These are phyloP conservation scores for Chaetomium strumarium DNA, from an alignment of 2,329 filamentous ascomycete species.

Conservation along the genomic window DNA sequence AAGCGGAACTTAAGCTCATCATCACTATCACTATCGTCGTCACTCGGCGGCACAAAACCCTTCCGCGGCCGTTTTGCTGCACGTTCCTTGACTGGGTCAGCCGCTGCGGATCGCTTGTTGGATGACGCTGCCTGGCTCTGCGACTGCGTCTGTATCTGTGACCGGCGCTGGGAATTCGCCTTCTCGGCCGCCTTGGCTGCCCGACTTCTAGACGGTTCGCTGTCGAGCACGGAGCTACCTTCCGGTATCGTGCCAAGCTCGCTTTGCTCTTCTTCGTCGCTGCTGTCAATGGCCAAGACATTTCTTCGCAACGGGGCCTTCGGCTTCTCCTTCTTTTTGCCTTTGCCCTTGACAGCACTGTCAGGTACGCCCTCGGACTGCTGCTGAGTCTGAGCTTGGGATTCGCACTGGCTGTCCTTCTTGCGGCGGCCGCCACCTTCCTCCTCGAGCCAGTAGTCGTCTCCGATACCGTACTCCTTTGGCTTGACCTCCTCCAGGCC, in stretches of 20 bases:
- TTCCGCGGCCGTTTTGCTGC: slow-evolving; percentile 32
- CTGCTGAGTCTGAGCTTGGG: slow-evolving; percentile 15
- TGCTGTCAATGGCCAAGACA: slow-evolving; percentile 32
- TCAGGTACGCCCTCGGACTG: not conserved
- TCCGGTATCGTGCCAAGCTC: slow-evolving; percentile 12
- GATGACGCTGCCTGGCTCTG: slow-evolving; percentile 21
- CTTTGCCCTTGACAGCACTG: slow-evolving; percentile 24
- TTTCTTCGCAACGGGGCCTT: slow-evolving; percentile 14
- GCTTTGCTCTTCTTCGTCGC: slow-evolving; percentile 29
- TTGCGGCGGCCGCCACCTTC: slow-evolving; percentile 28
- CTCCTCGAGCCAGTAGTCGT: slow-evolving; percentile 68
- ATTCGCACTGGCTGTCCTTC: slow-evolving; percentile 17
- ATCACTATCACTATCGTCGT: slow-evolving; percentile 38
- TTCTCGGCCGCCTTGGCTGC: slow-evolving; percentile 30
- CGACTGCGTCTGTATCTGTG: slow-evolving; percentile 25
- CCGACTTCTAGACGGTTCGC: slow-evolving; percentile 28
- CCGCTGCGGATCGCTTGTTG: slow-evolving; percentile 29
- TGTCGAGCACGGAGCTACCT: slow-evolving; percentile 18
- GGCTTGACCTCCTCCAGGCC: slow-evolving; percentile 63
- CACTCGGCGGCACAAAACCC: slow-evolving; percentile 16
- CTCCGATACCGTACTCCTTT: slow-evolving; percentile 67
- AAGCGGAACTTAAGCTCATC: slow-evolving; percentile 54
- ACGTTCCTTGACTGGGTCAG: slow-evolving; percentile 31
- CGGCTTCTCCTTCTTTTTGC: slow-evolving; percentile 13
- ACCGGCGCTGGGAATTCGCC: slow-evolving; percentile 24